A percentile compares a stretch with the other conserved stretches of the same genome.
These are phyloP conservation scores for Candida wancherniae DNA, from an alignment of 805 yeast genomes.

Conservation along the genomic window DNA sequence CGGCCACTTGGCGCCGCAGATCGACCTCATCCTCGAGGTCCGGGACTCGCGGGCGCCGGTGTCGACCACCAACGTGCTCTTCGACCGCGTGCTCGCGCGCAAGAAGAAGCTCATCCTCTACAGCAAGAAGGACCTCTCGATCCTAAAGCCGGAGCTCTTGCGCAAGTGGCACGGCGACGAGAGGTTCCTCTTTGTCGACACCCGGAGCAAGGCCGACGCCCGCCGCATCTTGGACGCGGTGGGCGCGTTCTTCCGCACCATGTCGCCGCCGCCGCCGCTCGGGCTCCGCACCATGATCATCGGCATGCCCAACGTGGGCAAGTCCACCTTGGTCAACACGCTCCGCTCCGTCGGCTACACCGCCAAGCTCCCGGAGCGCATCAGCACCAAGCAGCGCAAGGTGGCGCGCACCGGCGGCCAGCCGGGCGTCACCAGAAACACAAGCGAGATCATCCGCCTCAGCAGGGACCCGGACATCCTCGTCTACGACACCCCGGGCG, in stretches of 20 bases:
- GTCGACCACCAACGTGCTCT: slow-evolving; percentile 72
- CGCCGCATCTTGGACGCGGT: slow-evolving; percentile 46
- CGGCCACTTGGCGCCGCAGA: slow-evolving; percentile 66
- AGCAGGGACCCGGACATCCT: slow-evolving; percentile 57
- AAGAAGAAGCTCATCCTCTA: slow-evolving; percentile 63
- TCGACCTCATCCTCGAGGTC: slow-evolving; percentile 78
- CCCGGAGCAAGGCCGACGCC: slow-evolving; percentile 49
- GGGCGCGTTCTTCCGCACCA: slow-evolving; percentile 37
- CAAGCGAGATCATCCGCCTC: slow-evolving; percentile 71
- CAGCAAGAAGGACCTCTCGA: slow-evolving; percentile 66
- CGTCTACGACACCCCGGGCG: slow-evolving; percentile 91
- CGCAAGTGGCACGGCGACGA: slow-evolving; percentile 35
- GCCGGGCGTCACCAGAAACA: slow-evolving; percentile 84
- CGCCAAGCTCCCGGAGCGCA: slow-evolving; percentile 16
- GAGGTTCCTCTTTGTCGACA: slow-evolving; percentile 48
- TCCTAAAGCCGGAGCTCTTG: slow-evolving; percentile 33
- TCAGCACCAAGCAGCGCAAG: slow-evolving; percentile 42
- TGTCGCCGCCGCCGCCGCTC: slow-evolving; percentile 73
- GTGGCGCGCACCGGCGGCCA: slow-evolving; percentile 82
- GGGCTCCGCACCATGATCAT: slow-evolving; percentile 74
- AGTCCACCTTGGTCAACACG: slow-evolving; percentile 78
- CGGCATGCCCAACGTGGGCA: slow-evolving; percentile 99
- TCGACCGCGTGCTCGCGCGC: slow-evolving; percentile 58
- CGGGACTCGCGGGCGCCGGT: slow-evolving; percentile 89
- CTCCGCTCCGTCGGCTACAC: slow-evolving; percentile 46